These are phyloP conservation scores for Fusarium praegraminearum DNA, from an alignment of 2,329 filamentous ascomycete genomes.

Conservation along the genomic window DNA sequence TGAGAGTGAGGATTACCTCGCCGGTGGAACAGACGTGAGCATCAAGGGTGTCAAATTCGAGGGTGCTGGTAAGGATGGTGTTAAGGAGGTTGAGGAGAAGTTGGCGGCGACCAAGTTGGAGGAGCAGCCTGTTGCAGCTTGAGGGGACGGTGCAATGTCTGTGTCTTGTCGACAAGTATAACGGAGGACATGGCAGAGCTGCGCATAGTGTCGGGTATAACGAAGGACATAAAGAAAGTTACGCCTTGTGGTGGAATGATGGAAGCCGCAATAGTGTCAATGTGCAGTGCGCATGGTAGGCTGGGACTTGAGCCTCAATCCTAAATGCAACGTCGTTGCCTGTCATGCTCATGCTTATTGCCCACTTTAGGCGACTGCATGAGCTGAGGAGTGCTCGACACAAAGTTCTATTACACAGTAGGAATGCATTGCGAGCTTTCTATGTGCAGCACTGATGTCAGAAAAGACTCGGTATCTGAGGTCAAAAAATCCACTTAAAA, in stretches of 20 bases:
- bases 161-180: not conserved
- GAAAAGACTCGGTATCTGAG: not conserved
- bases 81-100: constrained; percentile 48
- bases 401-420: not conserved
- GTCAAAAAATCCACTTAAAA: not conserved
- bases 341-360: not conserved
- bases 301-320: not conserved
- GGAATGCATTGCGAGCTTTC: not conserved
- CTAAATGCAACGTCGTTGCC: not conserved
- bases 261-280: not conserved
- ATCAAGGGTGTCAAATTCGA: constrained; percentile 51
- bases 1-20: constrained; percentile 88
- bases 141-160: not conserved
- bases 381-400: not conserved
- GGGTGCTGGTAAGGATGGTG: constrained; percentile 24
- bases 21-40: constrained; percentile 64
- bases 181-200: not conserved
- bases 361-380: not conserved
- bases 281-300: not conserved
- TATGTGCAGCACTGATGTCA: not conserved
- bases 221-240: not conserved
- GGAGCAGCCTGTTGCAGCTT: constrained; percentile 43
- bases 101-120: constrained; percentile 46
- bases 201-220: not conserved
- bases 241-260: not conserved